Percentiles rank a stretch among this genome's conserved stretches.
phyloP scores from a whole-genome alignment of 2,329 filamentous ascomycete genomes.

The Paraconiothyrium brasiliense region DNA sequence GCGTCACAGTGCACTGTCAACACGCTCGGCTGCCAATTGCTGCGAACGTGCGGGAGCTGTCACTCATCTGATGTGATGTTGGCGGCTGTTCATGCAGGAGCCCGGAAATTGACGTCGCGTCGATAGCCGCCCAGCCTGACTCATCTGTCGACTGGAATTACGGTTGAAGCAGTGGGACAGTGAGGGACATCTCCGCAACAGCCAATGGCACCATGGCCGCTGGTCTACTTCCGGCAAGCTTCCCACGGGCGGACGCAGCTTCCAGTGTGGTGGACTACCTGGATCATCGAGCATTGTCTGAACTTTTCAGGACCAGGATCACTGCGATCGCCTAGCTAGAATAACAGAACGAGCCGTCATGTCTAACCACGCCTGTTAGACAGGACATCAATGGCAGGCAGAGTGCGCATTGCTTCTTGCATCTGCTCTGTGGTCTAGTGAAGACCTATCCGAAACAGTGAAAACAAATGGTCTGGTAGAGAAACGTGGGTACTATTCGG shows the following conservation, averaged over 20 bases:
- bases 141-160: constrained; percentile 3
- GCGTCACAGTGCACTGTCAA: constrained; percentile 1
- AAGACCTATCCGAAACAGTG: neutral
- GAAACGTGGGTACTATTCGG: neutral
- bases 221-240: constrained; percentile 3
- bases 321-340: neutral
- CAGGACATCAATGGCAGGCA: neutral
- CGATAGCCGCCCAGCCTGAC: constrained; percentile 13
- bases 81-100: constrained; percentile 11
- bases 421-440: neutral
- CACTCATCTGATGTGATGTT: constrained; percentile 11
- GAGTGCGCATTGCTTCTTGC: neutral
- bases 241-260: neutral
- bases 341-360: neutral
- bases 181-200: neutral
- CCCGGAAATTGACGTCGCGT: constrained; percentile 5
- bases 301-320: neutral
- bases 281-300: neutral
- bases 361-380: neutral
- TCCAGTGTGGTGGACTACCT: neutral
- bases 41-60: constrained; percentile 12
- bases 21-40: constrained; percentile 13
- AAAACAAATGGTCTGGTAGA: neutral
- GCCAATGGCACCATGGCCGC: constrained; percentile 8
- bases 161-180: neutral